phyloP scores from a whole-genome alignment of 2,329 filamentous ascomycete genomes.

The Aureobasidium vineae region DNA sequence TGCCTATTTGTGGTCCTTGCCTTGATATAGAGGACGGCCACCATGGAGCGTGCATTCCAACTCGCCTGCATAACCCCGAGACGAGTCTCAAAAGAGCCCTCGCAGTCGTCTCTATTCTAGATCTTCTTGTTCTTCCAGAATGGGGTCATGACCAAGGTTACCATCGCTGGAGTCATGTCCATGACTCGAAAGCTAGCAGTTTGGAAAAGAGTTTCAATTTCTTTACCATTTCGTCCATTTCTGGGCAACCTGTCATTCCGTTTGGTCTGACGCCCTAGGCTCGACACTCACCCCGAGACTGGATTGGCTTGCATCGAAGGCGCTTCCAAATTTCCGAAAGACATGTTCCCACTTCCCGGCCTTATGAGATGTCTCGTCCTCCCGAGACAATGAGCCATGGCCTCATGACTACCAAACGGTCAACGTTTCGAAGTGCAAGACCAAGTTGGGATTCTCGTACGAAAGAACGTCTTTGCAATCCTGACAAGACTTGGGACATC shows the following conservation, averaged over 20 bases:
- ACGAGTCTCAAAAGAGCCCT: not conserved
- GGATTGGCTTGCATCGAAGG: not conserved
- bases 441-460: not conserved
- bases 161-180: not conserved
- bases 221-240: not conserved
- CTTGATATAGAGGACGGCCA: no score
- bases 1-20: not conserved
- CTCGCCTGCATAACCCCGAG: not conserved
- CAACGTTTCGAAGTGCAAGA: not conserved
- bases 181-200: conserved; percentile 1
- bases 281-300: not conserved
- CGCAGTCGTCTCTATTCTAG: no score
- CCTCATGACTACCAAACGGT: not conserved
- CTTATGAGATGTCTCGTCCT: not conserved
- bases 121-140: not conserved
- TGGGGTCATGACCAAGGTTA: not conserved
- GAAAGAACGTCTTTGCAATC: not conserved
- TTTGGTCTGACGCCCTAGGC: not conserved
- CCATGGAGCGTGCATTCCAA: no score
- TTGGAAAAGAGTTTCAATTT: not conserved
- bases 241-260: not conserved
- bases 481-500: not conserved
- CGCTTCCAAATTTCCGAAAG: not conserved
- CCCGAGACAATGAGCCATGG: not conserved
- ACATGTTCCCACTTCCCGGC: not conserved